These are phyloP conservation scores for Globisporangium sylvaticum DNA, from an alignment of 352 stramenopile genomes.

Conservation along the genomic window DNA sequence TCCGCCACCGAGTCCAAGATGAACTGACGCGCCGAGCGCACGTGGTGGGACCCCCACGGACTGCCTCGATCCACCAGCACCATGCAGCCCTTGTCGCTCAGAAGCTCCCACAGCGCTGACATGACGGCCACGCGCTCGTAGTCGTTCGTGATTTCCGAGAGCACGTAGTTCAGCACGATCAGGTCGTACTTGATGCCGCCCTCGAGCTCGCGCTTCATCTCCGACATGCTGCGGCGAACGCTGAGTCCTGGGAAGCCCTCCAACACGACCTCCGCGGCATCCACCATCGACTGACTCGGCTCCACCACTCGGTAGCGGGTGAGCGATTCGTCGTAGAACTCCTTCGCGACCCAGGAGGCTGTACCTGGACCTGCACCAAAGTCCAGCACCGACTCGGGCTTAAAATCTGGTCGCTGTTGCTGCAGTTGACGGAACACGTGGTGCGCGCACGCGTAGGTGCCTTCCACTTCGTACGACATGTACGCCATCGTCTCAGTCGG, in stretches of 20 bases:
- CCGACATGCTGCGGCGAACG: slow-evolving; percentile 59
- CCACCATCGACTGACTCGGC: slow-evolving; percentile 84
- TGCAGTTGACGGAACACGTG: slow-evolving; percentile 69
- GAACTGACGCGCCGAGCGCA: slow-evolving; percentile 84
- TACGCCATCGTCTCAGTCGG: slow-evolving; percentile 72
- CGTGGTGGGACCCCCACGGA: slow-evolving; percentile 77
- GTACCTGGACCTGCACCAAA: slow-evolving; percentile 75
- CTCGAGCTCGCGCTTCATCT: slow-evolving; percentile 76
- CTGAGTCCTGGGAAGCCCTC: slow-evolving; percentile 74
- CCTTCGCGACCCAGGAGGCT: slow-evolving; percentile 70
- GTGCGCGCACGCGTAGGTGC: slow-evolving; percentile 60
- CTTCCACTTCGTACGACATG: slow-evolving; percentile 71
- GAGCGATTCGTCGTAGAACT: slow-evolving; percentile 62
- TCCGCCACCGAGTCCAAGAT: slow-evolving; percentile 68
- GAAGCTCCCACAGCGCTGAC: slow-evolving; percentile 75
- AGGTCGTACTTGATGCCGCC: slow-evolving; percentile 73
- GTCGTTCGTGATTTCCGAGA: slow-evolving; percentile 82
- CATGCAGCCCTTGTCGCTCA: slow-evolving; percentile 68
- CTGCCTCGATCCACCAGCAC: slow-evolving; percentile 80
- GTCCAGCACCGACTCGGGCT: slow-evolving; percentile 65
- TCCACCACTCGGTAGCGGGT: slow-evolving; percentile 72
- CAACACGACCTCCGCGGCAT: slow-evolving; percentile 66
- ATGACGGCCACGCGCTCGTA: slow-evolving; percentile 75
- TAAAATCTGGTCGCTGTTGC: slow-evolving; percentile 46
- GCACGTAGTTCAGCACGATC: slow-evolving; percentile 67